These are phyloP conservation scores for Penicillium tannophilum DNA, from an alignment of 495 filamentous ascomycete species.

Conservation along the genomic window DNA sequence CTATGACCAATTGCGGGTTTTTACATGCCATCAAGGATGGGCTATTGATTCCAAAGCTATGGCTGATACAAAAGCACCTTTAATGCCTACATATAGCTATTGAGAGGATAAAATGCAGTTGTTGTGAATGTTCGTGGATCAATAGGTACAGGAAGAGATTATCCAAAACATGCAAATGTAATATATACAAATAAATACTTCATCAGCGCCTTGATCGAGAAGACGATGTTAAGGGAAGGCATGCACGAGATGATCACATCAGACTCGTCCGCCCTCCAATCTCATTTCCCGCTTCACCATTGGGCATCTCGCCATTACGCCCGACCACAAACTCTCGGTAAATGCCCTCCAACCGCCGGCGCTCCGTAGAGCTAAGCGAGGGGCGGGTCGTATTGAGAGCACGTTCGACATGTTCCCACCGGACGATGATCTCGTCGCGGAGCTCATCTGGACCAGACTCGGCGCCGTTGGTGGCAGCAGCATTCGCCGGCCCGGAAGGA, in stretches of 20 bases:
- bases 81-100: too few relatives aligned
- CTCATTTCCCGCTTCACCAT: slow-evolving; percentile 85
- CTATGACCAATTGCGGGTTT: not conserved
- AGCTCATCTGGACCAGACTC: slow-evolving; percentile 34
- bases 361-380: slow-evolving; percentile 79
- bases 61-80: too few relatives aligned
- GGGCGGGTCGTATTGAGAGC: slow-evolving; percentile 75
- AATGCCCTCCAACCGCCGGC: slow-evolving; percentile 70
- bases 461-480: slow-evolving; percentile 31
- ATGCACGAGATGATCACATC: slow-evolving; percentile 62
- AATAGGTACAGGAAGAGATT: not conserved
- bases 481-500: slow-evolving; percentile 16
- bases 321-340: slow-evolving; percentile 92
- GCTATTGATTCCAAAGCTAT: too few relatives aligned
- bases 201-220: not conserved
- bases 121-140: not conserved
- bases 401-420: slow-evolving; percentile 82
- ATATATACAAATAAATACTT: not conserved
- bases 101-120: too few relatives aligned
- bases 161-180: not conserved
- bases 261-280: slow-evolving; percentile 90
- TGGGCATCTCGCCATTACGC: slow-evolving; percentile 91
- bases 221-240: not conserved
- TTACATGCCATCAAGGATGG: not conserved
- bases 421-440: slow-evolving; percentile 74